Conservation (phyloP, 2,329 filamentous ascomycete species). For the Xylaria sp. region DNA sequence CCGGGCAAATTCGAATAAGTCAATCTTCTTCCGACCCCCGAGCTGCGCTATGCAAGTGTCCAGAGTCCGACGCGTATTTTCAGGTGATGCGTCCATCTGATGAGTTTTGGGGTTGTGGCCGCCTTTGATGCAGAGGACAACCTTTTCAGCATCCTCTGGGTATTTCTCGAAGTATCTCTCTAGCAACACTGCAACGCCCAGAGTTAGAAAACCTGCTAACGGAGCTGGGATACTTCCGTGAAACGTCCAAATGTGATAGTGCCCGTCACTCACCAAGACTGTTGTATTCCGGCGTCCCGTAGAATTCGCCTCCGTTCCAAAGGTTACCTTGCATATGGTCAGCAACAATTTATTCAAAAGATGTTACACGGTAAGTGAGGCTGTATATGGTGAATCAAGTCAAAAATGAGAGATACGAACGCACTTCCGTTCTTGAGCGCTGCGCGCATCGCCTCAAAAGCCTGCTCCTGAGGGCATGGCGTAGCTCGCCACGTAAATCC, state of each 20-base stretch:
- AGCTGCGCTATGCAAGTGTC: slow-evolving; percentile 58
- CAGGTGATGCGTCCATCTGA: slow-evolving; percentile 59
- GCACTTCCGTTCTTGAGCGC: slow-evolving; percentile 52
- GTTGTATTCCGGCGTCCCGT: slow-evolving; percentile 63
- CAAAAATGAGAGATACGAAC: not conserved
- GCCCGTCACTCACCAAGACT: slow-evolving; percentile 51
- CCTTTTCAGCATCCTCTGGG: slow-evolving; percentile 66
- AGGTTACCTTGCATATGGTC: slow-evolving; percentile 47
- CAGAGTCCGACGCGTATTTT: slow-evolving; percentile 60
- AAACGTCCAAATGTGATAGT: not conserved
- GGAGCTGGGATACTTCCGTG: not conserved
- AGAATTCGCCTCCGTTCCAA: slow-evolving; percentile 68
- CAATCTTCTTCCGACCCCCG: slow-evolving; percentile 61
- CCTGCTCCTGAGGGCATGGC: slow-evolving; percentile 51
- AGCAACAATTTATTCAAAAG: not conserved
- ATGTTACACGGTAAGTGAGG: not conserved
- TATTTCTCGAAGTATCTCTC: slow-evolving; percentile 66
- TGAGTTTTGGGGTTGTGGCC: slow-evolving; percentile 52
- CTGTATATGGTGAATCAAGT: not conserved
- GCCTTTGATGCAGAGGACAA: slow-evolving; percentile 68
- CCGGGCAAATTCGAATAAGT: slow-evolving; percentile 65
- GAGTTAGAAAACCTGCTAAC: not conserved
- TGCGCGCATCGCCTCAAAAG: slow-evolving; percentile 61
- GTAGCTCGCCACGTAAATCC: slow-evolving; percentile 48
- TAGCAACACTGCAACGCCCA: slow-evolving; percentile 54